Percentiles rank a stretch among this genome's conserved stretches.
Conservation (phyloP, 352 stramenopile species). For the Phytopythium chamaehyphon region DNA sequence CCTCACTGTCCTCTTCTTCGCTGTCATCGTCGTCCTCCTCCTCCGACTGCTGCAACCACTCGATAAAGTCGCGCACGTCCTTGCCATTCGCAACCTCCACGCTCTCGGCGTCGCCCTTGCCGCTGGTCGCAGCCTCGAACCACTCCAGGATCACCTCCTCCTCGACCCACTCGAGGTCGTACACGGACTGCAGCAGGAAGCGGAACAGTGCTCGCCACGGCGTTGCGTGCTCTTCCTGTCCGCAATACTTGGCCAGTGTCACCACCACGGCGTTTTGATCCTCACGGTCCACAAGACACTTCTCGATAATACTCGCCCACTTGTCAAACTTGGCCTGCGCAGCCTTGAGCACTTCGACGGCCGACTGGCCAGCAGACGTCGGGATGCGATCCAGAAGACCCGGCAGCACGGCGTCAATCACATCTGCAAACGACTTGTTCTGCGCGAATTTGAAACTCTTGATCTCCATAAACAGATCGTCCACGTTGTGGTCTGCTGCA, state of each 20-base stretch:
- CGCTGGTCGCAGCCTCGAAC: constrained; percentile 33
- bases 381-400: constrained; percentile 66
- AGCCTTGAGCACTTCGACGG: constrained; percentile 66
- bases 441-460: constrained; percentile 94
- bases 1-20: constrained; percentile 32
- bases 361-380: constrained; percentile 32
- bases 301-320: constrained; percentile 89
- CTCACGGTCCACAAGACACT: constrained; percentile 82
- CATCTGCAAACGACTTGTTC: constrained; percentile 81
- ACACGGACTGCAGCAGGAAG: constrained; percentile 92
- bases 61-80: constrained; percentile 91
- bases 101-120: constrained; percentile 13
- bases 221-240: constrained; percentile 34
- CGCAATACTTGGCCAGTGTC: constrained; percentile 56
- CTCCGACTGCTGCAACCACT: constrained; percentile 87
- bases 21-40: constrained; percentile 51
- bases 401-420: constrained; percentile 71
- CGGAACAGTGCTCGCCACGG: constrained; percentile 86
- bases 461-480: constrained; percentile 92
- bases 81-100: constrained; percentile 38
- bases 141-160: constrained; percentile 92
- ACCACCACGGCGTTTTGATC: constrained; percentile 63
- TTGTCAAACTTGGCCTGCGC: constrained; percentile 86
- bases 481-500: constrained; percentile 67
- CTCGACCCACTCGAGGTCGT: constrained; percentile 91